These are phyloP conservation scores for Akanthomyces lecanii DNA, from an alignment of 2,329 filamentous ascomycete genomes.

Conservation along the genomic window DNA sequence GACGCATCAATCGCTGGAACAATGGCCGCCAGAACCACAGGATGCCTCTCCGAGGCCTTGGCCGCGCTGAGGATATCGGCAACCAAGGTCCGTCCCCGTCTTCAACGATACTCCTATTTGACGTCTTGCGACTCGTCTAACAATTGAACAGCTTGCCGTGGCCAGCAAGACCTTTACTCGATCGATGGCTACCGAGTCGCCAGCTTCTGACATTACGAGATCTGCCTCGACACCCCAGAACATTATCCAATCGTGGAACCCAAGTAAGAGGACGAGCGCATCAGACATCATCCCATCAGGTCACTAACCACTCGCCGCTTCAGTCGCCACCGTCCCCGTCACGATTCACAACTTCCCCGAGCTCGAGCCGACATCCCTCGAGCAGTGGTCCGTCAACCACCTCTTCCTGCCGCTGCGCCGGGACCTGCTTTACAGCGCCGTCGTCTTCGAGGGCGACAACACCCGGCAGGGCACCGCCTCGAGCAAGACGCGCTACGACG, in stretches of 20 bases:
- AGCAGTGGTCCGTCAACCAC: constrained; percentile 75
- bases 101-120: constrained; percentile 6
- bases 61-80: constrained; percentile 44
- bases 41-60: constrained; percentile 51
- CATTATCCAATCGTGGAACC: constrained; percentile 41
- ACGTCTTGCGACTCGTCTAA: constrained; percentile 29
- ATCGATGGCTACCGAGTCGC: constrained; percentile 53
- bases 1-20: neutral
- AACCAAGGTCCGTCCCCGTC: constrained; percentile 28
- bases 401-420: constrained; percentile 81
- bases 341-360: constrained; percentile 89
- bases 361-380: constrained; percentile 76
- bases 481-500: constrained; percentile 75
- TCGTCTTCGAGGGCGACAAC: constrained; percentile 87
- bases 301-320: constrained; percentile 14
- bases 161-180: constrained; percentile 42
- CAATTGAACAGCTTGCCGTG: constrained; percentile 29
- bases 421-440: constrained; percentile 87
- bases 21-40: constrained; percentile 47
- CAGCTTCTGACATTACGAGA: constrained; percentile 35
- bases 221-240: constrained; percentile 30
- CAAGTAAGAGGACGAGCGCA: constrained; percentile 34
- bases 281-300: neutral
- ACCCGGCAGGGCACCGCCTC: constrained; percentile 83
- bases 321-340: constrained; percentile 64